Evolutionary conservation across 257 asterid species (phyloP).

Genomic region (Solanum bulbocastanum): DNA sequence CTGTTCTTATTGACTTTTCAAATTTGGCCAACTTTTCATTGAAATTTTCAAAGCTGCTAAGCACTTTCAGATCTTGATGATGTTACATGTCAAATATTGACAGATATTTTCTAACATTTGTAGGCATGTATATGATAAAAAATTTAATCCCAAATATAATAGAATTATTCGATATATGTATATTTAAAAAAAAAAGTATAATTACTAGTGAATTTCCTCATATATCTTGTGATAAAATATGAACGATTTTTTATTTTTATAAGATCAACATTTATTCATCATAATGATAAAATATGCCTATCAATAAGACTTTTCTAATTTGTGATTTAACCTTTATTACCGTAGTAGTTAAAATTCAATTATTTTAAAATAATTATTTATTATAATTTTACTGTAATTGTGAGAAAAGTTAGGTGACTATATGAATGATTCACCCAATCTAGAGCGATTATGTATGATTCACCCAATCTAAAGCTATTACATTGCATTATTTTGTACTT

Average conservation of each 20-base stretch:
- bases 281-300: not conserved
- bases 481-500: not conserved
- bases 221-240: not conserved
- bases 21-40: not conserved
- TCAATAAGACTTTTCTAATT: not conserved
- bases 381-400: no score
- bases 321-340: not conserved
- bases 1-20: not conserved
- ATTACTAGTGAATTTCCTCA: no score
- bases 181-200: no score
- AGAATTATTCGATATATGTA: not conserved
- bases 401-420: not conserved
- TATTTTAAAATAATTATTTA: not conserved
- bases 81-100: not conserved
- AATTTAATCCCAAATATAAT: not conserved
- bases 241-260: not conserved
- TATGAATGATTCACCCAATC: not conserved
- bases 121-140: not conserved
- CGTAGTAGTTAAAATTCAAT: not conserved
- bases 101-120: not conserved
- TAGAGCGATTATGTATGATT: not conserved
- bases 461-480: not conserved
- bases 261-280: not conserved
- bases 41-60: not conserved
- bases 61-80: not conserved